Percentiles rank a stretch among this genome's conserved stretches.
Conservation (phyloP, 2,329 filamentous ascomycete genomes). For the Amauroascus verrucosus region DNA sequence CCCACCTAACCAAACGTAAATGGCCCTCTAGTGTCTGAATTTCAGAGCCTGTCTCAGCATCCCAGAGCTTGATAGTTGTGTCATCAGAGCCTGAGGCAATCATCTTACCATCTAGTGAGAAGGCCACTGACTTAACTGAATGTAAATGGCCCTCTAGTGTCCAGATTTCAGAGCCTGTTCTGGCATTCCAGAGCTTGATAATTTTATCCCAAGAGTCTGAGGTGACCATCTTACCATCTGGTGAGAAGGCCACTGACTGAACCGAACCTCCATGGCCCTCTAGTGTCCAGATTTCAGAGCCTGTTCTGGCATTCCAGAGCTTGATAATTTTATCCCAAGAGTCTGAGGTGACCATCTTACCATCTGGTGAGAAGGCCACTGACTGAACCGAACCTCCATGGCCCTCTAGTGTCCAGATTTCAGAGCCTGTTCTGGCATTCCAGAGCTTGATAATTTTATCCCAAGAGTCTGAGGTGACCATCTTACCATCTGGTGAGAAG, state of each 20-base stretch:
- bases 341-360: not conserved
- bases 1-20: not conserved
- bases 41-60: not conserved
- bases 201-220: not conserved
- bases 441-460: too few relatives aligned
- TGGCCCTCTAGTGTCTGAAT: not conserved
- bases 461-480: not conserved
- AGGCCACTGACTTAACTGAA: not conserved
- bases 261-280: not conserved
- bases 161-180: not conserved
- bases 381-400: too few relatives aligned
- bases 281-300: not conserved
- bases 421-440: too few relatives aligned
- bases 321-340: not conserved
- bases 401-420: not conserved
- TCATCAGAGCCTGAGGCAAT: not conserved
- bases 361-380: constrained; percentile 6
- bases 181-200: too few relatives aligned
- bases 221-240: not conserved
- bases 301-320: constrained; percentile 17
- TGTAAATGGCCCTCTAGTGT: not conserved
- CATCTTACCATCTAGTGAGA: constrained; percentile 4
- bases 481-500: not conserved
- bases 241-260: not conserved
- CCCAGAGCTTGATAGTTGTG: constrained; percentile 17